Evolutionary conservation across 345 rosid genomes (phyloP).

Genomic region (Syzygium aromaticum): DNA sequence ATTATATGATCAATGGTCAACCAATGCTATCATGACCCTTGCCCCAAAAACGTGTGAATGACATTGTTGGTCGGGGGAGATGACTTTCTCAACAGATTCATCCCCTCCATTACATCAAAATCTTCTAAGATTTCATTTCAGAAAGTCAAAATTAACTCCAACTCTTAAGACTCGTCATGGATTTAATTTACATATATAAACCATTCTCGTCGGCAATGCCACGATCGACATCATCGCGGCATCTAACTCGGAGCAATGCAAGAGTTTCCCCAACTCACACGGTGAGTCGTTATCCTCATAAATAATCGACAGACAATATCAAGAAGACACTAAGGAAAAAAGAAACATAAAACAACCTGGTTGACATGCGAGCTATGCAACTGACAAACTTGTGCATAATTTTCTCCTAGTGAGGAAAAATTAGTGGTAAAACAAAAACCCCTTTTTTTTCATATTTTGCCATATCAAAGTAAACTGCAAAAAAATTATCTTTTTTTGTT

Average conservation of each 20-base stretch:
- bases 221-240: fast-evolving
- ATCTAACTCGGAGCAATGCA: not conserved
- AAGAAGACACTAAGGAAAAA: not conserved
- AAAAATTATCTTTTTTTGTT: not conserved
- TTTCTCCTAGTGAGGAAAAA: not conserved
- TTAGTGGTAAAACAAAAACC: not conserved
- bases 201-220: not conserved
- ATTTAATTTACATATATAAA: not conserved
- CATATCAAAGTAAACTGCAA: not conserved
- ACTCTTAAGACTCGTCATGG: not conserved
- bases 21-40: not conserved
- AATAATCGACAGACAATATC: not conserved
- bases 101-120: not conserved
- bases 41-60: not conserved
- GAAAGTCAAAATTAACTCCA: not conserved
- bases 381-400: not conserved
- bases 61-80: not conserved
- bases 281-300: not conserved
- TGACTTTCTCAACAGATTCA: not conserved
- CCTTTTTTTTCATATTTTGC: not conserved
- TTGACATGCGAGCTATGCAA: not conserved
- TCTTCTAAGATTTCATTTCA: not conserved
- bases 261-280: not conserved
- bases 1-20: not conserved
- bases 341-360: not conserved